These are phyloP conservation scores for Coniochaeta sp. DNA, from an alignment of 2,329 filamentous ascomycete species.

Conservation along the genomic window DNA sequence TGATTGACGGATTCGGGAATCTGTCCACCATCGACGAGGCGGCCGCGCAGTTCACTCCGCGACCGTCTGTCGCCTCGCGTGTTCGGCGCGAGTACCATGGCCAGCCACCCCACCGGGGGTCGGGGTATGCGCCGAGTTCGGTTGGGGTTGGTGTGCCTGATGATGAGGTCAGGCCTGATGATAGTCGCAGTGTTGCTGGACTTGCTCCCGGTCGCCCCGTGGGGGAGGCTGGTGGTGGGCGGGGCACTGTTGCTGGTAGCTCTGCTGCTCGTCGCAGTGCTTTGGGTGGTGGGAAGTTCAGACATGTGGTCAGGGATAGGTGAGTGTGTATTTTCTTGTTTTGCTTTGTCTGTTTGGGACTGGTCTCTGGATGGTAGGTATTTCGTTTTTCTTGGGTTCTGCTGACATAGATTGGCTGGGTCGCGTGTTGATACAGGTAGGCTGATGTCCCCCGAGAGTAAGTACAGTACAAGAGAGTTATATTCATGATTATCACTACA, in stretches of 20 bases:
- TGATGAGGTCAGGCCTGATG: neutral
- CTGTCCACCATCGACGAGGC: neutral
- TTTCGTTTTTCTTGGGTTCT: neutral
- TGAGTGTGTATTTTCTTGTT: neutral
- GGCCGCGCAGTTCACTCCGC: neutral
- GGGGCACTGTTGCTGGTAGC: neutral
- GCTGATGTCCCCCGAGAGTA: neutral
- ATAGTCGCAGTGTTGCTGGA: neutral
- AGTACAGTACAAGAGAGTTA: neutral
- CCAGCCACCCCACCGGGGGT: neutral
- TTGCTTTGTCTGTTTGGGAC: neutral
- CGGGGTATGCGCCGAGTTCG: neutral
- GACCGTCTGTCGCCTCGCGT: neutral
- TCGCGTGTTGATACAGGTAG: neutral
- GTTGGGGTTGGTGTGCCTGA: neutral
- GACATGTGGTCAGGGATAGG: neutral
- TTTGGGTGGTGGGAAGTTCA: neutral
- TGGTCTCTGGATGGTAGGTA: neutral
- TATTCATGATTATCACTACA: neutral
- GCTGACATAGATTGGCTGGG: neutral
- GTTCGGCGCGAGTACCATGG: neutral
- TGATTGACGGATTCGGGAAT: neutral
- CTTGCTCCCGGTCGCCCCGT: neutral
- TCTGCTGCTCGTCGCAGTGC: neutral
- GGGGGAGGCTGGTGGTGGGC: too few relatives aligned